phyloP scores from a whole-genome alignment of 768 basidiomycete genomes.

The Mycena rebaudengoi region DNA sequence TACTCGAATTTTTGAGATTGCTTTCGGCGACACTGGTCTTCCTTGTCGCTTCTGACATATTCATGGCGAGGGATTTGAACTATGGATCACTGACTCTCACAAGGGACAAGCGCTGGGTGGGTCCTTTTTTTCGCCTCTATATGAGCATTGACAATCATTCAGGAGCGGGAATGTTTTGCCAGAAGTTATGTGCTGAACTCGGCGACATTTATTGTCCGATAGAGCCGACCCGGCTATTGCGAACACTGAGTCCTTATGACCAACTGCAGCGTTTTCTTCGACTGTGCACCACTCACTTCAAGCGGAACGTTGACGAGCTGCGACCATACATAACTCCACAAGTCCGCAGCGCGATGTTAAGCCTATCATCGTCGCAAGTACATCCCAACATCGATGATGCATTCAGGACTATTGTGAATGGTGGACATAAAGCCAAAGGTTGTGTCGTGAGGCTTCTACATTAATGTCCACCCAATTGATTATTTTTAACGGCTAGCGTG shows the following conservation, averaged over 20 bases:
- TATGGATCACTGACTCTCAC: conserved; percentile 34
- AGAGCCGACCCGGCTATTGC: conserved; percentile 17
- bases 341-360: conserved; percentile 31
- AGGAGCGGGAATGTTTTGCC: conserved; percentile 28
- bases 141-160: background rate
- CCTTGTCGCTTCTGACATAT: conserved; percentile 33
- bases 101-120: conserved; percentile 34
- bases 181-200: background rate
- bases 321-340: background rate
- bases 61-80: conserved; percentile 29
- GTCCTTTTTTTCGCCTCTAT: background rate
- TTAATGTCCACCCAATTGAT: background rate
- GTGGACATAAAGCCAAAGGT: conserved; percentile 33
- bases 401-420: too few relatives aligned
- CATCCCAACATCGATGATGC: conserved; percentile 24
- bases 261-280: conserved; percentile 33
- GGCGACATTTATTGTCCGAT: conserved; percentile 4
- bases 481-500: conserved; percentile 26
- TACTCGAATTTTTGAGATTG: conserved; percentile 29
- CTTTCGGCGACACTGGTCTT: conserved; percentile 25
- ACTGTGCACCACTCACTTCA: conserved; percentile 33
- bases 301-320: conserved; percentile 26
- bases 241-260: conserved; percentile 33
- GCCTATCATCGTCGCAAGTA: conserved; percentile 30
- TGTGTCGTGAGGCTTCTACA: background rate